A percentile compares a stretch with the other conserved stretches of the same genome.
Evolutionary conservation across 768 basidiomycete genomes (phyloP).

Genomic region (Thelephora aurantiotincta): DNA sequence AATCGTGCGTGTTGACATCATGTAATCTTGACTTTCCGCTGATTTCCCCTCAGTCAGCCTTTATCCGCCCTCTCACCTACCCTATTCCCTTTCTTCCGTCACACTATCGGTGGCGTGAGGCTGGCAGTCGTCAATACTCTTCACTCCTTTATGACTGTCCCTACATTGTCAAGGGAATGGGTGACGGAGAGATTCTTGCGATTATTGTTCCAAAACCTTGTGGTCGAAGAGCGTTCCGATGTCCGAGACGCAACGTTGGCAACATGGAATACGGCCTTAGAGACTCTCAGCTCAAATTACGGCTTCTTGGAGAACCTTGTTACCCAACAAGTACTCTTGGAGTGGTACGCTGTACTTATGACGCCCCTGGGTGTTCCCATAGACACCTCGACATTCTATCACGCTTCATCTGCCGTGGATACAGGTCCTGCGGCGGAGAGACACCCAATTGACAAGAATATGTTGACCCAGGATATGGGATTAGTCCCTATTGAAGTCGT

Average conservation of each 20-base stretch:
- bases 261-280: constrained; percentile 63
- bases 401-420: constrained; percentile 34
- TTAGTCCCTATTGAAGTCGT: constrained; percentile 66
- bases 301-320: constrained; percentile 39
- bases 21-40: neutral
- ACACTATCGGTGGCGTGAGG: constrained; percentile 88
- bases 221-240: constrained; percentile 82
- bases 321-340: constrained; percentile 45
- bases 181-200: constrained; percentile 61
- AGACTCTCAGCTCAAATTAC: constrained; percentile 30
- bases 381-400: constrained; percentile 55
- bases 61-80: constrained; percentile 75
- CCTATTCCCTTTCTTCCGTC: constrained; percentile 92
- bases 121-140: constrained; percentile 86
- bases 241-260: constrained; percentile 59
- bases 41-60: constrained; percentile 39
- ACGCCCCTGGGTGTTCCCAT: constrained; percentile 77
- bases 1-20: constrained; percentile 44
- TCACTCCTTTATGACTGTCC: constrained; percentile 70
- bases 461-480: constrained; percentile 82
- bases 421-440: constrained; percentile 37
- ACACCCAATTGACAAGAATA: constrained; percentile 94
- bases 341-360: constrained; percentile 85
- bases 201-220: constrained; percentile 84
- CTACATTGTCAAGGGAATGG: constrained; percentile 70